Evolutionary conservation across 495 filamentous ascomycete genomes (phyloP).

Genomic region (Penicillium soppii): DNA sequence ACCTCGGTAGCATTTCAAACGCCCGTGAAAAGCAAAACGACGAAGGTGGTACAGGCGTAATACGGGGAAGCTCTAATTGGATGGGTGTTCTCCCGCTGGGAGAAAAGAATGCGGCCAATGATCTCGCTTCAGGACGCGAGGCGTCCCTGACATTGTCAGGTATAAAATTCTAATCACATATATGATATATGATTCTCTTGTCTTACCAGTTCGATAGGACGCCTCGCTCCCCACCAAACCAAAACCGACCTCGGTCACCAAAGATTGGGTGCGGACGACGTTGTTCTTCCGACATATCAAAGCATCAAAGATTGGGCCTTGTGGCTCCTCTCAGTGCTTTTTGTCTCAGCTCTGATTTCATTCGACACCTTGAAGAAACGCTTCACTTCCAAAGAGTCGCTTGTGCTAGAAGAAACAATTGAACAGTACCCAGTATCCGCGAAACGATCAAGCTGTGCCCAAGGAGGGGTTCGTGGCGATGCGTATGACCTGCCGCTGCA

Average conservation of each 20-base stretch:
- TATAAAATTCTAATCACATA: constrained; percentile 4
- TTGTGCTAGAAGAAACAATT: background rate
- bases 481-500: constrained; percentile 61
- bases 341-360: constrained; percentile 25
- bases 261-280: background rate
- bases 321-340: constrained; percentile 31
- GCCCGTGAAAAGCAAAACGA: constrained; percentile 21
- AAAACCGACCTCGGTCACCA: background rate
- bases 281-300: constrained; percentile 12
- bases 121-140: constrained; percentile 4
- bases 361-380: constrained; percentile 12
- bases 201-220: constrained; percentile 16
- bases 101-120: constrained; percentile 9
- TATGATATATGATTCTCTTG: background rate
- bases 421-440: background rate
- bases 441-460: constrained; percentile 25
- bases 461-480: constrained; percentile 22
- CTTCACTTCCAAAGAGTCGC: constrained; percentile 3
- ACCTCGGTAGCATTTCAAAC: constrained; percentile 50
- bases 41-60: background rate
- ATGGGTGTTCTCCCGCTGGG: constrained; percentile 3
- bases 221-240: constrained; percentile 16
- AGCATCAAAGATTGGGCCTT: constrained; percentile 21
- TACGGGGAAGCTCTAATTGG: constrained; percentile 8
- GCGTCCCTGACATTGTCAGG: constrained; percentile 37